phyloP scores from a whole-genome alignment of 805 yeast species.

The Metschnikowia chrysomelidarum region DNA sequence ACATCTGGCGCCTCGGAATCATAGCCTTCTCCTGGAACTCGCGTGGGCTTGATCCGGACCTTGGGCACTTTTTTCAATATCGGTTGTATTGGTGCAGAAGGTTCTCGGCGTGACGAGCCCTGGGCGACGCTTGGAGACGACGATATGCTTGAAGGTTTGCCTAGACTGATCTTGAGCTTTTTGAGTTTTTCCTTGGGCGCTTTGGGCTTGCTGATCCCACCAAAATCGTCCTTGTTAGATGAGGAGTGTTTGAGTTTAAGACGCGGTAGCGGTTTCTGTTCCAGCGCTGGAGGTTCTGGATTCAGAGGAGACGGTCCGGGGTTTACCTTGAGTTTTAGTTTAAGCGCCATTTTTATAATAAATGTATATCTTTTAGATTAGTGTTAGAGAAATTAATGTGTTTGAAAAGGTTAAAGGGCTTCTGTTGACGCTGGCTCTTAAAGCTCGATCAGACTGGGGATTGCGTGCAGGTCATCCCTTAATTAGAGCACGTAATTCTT shows the following conservation, averaged over 20 bases:
- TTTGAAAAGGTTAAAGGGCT: no score
- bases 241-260: conserved; percentile 24
- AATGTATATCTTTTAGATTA: no score
- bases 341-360: conserved; percentile 22
- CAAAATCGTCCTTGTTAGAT: conserved; percentile 10
- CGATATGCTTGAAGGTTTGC: conserved; percentile 11
- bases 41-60: conserved; percentile 53
- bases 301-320: conserved; percentile 7
- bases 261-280: conserved; percentile 15
- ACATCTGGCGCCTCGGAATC: conserved; percentile 95
- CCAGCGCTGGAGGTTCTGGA: conserved; percentile 5
- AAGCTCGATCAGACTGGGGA: no score
- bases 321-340: conserved; percentile 22
- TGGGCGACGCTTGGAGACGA: conserved; percentile 2
- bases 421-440: no score
- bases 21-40: conserved; percentile 92
- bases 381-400: no score
- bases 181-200: conserved; percentile 21
- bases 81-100: conserved; percentile 8
- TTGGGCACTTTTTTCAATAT: conserved; percentile 34
- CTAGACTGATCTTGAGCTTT: conserved; percentile 26
- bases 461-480: no score
- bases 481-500: no score
- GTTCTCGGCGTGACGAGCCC: no score
- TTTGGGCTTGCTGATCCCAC: conserved; percentile 13